A percentile compares a stretch with the other conserved stretches of the same genome.
Conservation (phyloP, 208 protist genomes). For the Acanthamoeba castellanii region DNA sequence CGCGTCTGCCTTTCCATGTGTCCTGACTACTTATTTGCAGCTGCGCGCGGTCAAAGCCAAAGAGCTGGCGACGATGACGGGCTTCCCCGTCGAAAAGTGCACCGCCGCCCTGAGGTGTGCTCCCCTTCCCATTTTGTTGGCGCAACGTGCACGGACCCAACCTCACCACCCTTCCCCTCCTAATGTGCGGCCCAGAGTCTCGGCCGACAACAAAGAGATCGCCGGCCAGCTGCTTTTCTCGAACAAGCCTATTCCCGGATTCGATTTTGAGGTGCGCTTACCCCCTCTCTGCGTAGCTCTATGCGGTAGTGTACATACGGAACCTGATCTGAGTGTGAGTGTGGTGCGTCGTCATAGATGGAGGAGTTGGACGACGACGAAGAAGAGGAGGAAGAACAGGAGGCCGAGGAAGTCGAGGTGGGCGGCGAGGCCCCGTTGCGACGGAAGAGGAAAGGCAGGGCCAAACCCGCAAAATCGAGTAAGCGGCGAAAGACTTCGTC, state of each 20-base stretch:
- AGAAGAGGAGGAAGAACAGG: neutral
- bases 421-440: neutral
- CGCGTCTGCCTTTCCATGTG: neutral
- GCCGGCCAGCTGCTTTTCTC: neutral
- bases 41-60: neutral
- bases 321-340: no score
- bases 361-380: neutral
- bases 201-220: neutral
- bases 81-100: slow-evolving; percentile 3
- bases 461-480: no score
- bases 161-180: no score
- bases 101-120: neutral
- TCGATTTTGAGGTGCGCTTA: neutral
- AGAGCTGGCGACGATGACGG: neutral
- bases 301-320: no score
- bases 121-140: no score
- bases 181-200: neutral
- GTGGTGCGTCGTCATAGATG: no score
- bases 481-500: neutral
- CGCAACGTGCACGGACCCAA: no score
- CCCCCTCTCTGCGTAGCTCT: no score
- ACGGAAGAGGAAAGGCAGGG: neutral
- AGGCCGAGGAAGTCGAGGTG: neutral
- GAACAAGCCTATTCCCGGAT: neutral
- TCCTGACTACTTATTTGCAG: neutral